Percentiles rank a stretch among this genome's conserved stretches.
phyloP scores from a whole-genome alignment of 75 land plant genomes.

The Cryptomeria japonica region DNA sequence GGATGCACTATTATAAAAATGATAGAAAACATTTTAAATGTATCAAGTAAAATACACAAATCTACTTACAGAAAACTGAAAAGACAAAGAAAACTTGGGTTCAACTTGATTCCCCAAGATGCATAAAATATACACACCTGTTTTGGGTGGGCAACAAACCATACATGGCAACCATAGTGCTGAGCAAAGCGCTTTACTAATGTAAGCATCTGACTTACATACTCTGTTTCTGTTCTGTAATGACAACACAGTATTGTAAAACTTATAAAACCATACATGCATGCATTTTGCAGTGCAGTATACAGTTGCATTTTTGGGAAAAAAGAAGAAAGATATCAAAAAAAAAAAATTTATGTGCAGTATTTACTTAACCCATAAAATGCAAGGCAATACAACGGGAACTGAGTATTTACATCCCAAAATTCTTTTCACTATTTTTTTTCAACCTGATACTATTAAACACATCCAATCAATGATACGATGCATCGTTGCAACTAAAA shows the following conservation, averaged over 20 bases:
- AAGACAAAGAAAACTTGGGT: background rate
- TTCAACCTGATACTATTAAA: background rate
- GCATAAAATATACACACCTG: slow-evolving; percentile 44
- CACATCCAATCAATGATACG: background rate
- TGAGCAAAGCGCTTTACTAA: slow-evolving; percentile 95
- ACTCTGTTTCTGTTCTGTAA: slow-evolving; percentile 94
- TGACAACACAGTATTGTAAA: background rate
- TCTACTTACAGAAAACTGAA: background rate
- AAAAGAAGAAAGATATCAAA: background rate
- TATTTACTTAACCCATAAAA: background rate
- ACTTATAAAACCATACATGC: background rate
- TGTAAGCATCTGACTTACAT: slow-evolving; percentile 97
- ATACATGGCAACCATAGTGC: slow-evolving; percentile 94
- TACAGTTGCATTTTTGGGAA: background rate
- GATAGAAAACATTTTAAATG: background rate
- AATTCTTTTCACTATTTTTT: background rate
- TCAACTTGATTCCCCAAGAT: background rate
- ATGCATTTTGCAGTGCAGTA: background rate
- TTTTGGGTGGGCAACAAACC: slow-evolving; percentile 99
- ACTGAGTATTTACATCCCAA: background rate
- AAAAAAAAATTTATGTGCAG: background rate
- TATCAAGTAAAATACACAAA: background rate
- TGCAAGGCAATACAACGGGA: background rate
- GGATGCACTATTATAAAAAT: background rate
- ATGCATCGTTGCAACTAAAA: background rate